These are phyloP conservation scores for Claviceps capensis DNA, from an alignment of 2,329 filamentous ascomycete species.

Conservation along the genomic window DNA sequence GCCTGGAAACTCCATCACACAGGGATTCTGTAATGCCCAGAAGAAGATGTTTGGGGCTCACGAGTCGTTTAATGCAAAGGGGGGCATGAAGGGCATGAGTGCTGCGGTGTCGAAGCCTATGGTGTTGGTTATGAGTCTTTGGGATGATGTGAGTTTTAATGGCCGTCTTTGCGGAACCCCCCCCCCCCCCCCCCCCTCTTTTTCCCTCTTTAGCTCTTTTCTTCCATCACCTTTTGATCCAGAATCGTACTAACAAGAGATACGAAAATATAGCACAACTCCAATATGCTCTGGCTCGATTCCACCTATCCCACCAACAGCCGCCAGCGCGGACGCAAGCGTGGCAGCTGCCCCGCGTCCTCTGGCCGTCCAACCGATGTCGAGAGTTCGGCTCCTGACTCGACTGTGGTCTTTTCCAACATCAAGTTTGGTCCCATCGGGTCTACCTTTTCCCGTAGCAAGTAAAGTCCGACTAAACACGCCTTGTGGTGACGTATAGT, in stretches of 20 bases:
- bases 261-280: constrained; percentile 28
- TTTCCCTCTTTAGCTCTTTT: no score
- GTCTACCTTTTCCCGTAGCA: constrained; percentile 28
- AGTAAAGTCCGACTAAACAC: background rate
- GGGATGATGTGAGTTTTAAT: constrained; percentile 39
- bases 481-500: no score
- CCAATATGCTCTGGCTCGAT: constrained; percentile 39
- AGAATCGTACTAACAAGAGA: background rate
- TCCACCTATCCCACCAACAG: background rate
- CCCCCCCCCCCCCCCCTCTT: no score
- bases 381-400: constrained; percentile 29
- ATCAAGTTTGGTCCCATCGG: constrained; percentile 43
- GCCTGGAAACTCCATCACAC: constrained; percentile 37
- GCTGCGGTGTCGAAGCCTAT: constrained; percentile 26
- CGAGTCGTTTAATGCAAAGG: constrained; percentile 38
- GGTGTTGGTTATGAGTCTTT: constrained; percentile 37
- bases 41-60: constrained; percentile 42
- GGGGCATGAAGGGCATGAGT: constrained; percentile 45
- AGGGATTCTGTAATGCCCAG: constrained; percentile 43
- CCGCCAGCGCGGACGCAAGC: background rate
- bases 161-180: no score
- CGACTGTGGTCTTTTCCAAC: constrained; percentile 44
- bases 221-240: background rate
- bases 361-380: constrained; percentile 20
- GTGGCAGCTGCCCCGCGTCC: constrained; percentile 17